A percentile compares a stretch with the other conserved stretches of the same genome.
Conservation (phyloP, 257 asterid species). For the Solanum arcanum region DNA sequence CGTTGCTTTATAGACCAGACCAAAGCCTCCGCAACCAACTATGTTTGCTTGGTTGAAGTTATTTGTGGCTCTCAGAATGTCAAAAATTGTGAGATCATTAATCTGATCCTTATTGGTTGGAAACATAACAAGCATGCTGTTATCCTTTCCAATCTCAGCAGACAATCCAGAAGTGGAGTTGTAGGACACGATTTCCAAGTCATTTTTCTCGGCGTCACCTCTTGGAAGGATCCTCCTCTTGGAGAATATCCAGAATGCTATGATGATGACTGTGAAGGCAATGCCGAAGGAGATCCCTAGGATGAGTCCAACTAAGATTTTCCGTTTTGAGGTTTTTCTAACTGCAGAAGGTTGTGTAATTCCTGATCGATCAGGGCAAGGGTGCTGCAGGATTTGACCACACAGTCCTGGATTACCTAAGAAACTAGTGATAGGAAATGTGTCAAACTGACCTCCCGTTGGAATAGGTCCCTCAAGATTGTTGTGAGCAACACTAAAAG, state of each 20-base stretch:
- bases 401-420: conserved; percentile 68
- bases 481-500: conserved; percentile 74
- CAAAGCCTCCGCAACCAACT: conserved; percentile 94
- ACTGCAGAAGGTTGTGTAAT: conserved; percentile 6
- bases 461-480: conserved; percentile 80
- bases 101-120: conserved; percentile 44
- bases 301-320: conserved; percentile 47
- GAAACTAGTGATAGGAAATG: conserved; percentile 62
- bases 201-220: conserved; percentile 40
- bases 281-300: conserved; percentile 62
- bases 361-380: conserved; percentile 27
- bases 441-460: conserved; percentile 81
- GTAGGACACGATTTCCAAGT: conserved; percentile 40
- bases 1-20: conserved; percentile 84
- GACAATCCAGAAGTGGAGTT: conserved; percentile 60
- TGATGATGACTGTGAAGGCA: conserved; percentile 38
- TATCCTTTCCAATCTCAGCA: conserved; percentile 50
- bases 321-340: conserved; percentile 38
- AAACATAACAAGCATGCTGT: conserved; percentile 63
- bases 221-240: conserved; percentile 53
- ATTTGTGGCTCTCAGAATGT: conserved; percentile 77
- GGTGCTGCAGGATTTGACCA: conserved; percentile 42
- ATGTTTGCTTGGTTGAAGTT: conserved; percentile 83
- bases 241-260: conserved; percentile 52
- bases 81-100: conserved; percentile 60